Evolutionary conservation across 1,284 basidiomycete species (phyloP), one percentile per base, ranked within the genome.

Genomic region (Sutorius eximius): DNA sequence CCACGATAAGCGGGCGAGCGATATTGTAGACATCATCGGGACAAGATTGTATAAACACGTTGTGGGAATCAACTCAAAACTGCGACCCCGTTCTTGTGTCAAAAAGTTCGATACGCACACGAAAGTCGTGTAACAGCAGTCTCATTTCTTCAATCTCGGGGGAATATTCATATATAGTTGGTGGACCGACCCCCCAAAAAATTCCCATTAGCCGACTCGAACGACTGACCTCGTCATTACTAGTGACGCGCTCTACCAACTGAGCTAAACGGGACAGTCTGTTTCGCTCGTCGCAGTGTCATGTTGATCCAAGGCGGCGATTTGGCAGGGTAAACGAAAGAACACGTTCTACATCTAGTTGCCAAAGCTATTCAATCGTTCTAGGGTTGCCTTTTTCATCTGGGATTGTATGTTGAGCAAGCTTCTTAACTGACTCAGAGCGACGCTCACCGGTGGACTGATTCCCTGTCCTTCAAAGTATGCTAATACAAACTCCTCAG

Each of bases 381-480:
- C 64, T 20, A 64, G 11, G 8, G 65, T 64, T 34, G 69, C 55
- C 49, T 70, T 71, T 63, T 82, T 83, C 56, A 83, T 67, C 81
- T 83, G 40, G 12, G 44, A 18, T 30, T 51, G 43, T 18, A 8
- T 11, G 8, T 43, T 59, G 27, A 59, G 44, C 16, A 18, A 18
- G 30, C 12, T 18, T 33, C 29, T 18, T 30, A 7, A 29, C 24
- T 20, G 45, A 20, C 20, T 16, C 18, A 6, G 48, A 37, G 10
- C 41, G 1, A 11, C 34, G 74, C 87, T 68, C 63, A 91, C 89
- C 47, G 85, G 75, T 36, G 88, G 87, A 66, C 89, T 91, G 24
- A 86, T 77, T 6, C 83, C 85, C 29, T 79, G 72, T 29, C 82
- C 85, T 55, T 85, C 83, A 63, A 91, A 89, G 66, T 91, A 92